Evolutionary conservation across 2,329 filamentous ascomycete genomes (phyloP), one percentile per base, ranked within the genome.

Genomic region (Nemania sp.): DNA sequence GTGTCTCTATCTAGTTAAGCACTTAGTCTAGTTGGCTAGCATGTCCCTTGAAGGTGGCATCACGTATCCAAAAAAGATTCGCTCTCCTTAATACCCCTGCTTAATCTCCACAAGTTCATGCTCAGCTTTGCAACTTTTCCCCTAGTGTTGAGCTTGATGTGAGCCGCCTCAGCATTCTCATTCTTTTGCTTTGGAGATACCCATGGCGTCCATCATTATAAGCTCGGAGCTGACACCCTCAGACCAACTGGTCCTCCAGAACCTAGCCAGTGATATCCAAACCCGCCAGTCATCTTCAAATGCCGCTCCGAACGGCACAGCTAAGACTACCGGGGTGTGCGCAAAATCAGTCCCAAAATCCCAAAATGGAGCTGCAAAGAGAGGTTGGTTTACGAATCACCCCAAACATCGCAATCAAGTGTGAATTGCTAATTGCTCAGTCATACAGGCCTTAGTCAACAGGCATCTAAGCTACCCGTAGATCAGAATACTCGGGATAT

Each of bases 191-290:
- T 26, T 26, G 26, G 22, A 24, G 29, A 41, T 26, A 32, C 2
- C 22, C 3, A 72, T 69, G 66, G 66, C 64, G 54, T 67, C 64
- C 73, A 73, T 83, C 27, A 74, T 80, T 38, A 77, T 82, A 64
- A 81, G 80, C 72, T 74, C 78, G 62, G 79, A 79, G 62, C 74
- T 85, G 66, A 83, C 82, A 38, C 79, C 74, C 67, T 76, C 82
- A 47, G 82, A 85, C 70, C 72, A 73, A 24, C 70, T 83, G 20
- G 77, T 84, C 13, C 75, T 85, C 20, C 73, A 77, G 72, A 82
- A 79, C 66, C 75, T 84, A 51, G 76, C 78, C 64, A 73, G 76
- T 38, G 82, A 84, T 63, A 80, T 84, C 66, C 71, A 74, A 15
- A 59, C 65, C 38, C 72, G 49, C 64, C 75, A 58, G 67, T 73